Conservation (phyloP, 2,329 filamentous ascomycete genomes). For the Fusarium tupiense region DNA sequence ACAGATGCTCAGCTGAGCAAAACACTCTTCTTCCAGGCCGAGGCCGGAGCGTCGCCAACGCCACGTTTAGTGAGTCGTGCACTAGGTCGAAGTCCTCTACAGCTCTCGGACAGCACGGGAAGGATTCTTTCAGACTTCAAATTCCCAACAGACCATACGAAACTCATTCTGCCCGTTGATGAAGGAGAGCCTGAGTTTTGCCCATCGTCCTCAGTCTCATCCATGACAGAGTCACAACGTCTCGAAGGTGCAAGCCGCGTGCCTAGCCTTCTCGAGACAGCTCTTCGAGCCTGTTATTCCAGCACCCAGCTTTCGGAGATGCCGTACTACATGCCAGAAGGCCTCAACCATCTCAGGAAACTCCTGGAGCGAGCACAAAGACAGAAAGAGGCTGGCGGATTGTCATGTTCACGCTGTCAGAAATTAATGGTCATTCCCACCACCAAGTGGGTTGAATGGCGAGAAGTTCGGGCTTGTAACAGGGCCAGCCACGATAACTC, state of each 20-base stretch:
- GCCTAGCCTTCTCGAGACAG: slow-evolving; percentile 62
- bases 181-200: slow-evolving; percentile 19
- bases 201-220: slow-evolving; percentile 5
- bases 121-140: slow-evolving; percentile 44
- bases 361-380: slow-evolving; percentile 52
- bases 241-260: slow-evolving; percentile 48
- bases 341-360: slow-evolving; percentile 52
- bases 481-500: background rate
- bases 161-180: slow-evolving; percentile 39
- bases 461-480: slow-evolving; percentile 49
- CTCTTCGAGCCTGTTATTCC: slow-evolving; percentile 57
- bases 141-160: slow-evolving; percentile 37
- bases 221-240: slow-evolving; percentile 18
- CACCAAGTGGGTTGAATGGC: slow-evolving; percentile 72
- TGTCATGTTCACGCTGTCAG: slow-evolving; percentile 62
- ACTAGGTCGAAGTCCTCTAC: slow-evolving; percentile 46
- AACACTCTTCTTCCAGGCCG: slow-evolving; percentile 17
- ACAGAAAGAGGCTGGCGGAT: slow-evolving; percentile 59
- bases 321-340: slow-evolving; percentile 54
- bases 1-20: slow-evolving; percentile 5
- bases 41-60: background rate
- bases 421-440: slow-evolving; percentile 60
- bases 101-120: slow-evolving; percentile 46
- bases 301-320: slow-evolving; percentile 56
- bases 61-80: slow-evolving; percentile 40